phyloP scores from a whole-genome alignment of 305 asterid species.

The Solanum hybrid region DNA sequence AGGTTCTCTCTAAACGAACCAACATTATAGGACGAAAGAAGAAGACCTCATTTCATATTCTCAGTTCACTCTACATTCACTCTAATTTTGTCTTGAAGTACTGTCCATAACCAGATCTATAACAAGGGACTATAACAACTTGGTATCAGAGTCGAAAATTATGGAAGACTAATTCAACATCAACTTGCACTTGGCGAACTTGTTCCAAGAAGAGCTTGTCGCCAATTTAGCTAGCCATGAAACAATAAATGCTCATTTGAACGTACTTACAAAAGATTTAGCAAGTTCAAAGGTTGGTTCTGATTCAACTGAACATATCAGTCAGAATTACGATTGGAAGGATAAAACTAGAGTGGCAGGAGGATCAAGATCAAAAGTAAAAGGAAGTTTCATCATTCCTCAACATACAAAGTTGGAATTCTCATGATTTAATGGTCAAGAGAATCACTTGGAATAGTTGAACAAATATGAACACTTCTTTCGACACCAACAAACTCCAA shows the following conservation, averaged over 20 bases:
- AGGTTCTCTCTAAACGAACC: neutral
- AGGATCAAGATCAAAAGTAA: neutral
- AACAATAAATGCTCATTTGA: neutral
- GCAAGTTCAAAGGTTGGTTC: neutral
- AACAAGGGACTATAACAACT: neutral
- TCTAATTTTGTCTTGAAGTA: neutral
- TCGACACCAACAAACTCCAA: too few relatives aligned
- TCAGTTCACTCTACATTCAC: neutral
- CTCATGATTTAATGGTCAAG: neutral
- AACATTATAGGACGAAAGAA: neutral
- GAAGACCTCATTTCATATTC: neutral
- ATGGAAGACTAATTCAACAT: neutral
- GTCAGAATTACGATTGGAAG: neutral
- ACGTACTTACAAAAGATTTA: neutral
- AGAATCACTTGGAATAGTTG: neutral
- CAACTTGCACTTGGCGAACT: neutral
- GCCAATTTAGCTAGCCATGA: neutral
- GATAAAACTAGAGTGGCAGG: neutral
- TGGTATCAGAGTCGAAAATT: neutral
- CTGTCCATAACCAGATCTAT: neutral
- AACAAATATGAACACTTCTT: neutral
- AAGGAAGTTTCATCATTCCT: neutral
- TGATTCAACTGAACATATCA: neutral
- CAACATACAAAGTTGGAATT: neutral
- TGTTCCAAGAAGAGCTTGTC: neutral